These are phyloP conservation scores for Aspergillus sclerotiicarbonarius DNA, from an alignment of 495 filamentous ascomycete genomes.

Conservation along the genomic window DNA sequence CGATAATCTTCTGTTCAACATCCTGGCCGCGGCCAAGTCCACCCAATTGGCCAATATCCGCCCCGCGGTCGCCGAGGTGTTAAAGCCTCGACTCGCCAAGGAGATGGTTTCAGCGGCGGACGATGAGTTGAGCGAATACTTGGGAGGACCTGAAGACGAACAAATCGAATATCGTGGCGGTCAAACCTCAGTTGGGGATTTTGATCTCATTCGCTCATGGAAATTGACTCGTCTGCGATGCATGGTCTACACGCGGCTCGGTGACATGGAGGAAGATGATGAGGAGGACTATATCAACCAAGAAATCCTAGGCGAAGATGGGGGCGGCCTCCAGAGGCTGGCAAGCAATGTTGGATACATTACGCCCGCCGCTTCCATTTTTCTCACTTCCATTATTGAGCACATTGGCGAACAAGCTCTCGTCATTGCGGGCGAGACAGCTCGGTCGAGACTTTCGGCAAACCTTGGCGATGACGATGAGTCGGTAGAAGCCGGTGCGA, in stretches of 20 bases:
- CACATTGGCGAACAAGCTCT: constrained; percentile 90
- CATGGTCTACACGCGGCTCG: constrained; percentile 97
- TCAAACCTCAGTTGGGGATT: constrained; percentile 55
- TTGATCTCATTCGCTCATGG: constrained; percentile 87
- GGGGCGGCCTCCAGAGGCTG: constrained; percentile 51
- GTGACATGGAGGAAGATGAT: constrained; percentile 97
- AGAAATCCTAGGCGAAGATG: constrained; percentile 59
- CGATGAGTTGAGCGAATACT: constrained; percentile 84
- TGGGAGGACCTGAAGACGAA: constrained; percentile 73
- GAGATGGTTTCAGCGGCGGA: constrained; percentile 87
- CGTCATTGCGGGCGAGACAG: constrained; percentile 82
- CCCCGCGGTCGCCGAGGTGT: constrained; percentile 79
- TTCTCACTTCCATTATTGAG: constrained; percentile 91
- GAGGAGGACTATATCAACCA: constrained; percentile 81
- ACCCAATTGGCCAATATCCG: constrained; percentile 76
- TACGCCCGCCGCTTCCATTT: constrained; percentile 91
- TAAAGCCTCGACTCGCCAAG: constrained; percentile 83
- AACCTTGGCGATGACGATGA: constrained; percentile 31
- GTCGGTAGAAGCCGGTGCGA: constrained; percentile 17
- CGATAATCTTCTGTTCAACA: constrained; percentile 87
- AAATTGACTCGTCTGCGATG: constrained; percentile 86
- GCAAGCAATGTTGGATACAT: constrained; percentile 64
- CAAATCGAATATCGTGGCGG: constrained; percentile 57
- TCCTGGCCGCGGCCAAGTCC: constrained; percentile 75
- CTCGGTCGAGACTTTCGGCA: constrained; percentile 64